phyloP scores from a whole-genome alignment of 805 yeast genomes.

The Nakazawaea ambrosiae region DNA sequence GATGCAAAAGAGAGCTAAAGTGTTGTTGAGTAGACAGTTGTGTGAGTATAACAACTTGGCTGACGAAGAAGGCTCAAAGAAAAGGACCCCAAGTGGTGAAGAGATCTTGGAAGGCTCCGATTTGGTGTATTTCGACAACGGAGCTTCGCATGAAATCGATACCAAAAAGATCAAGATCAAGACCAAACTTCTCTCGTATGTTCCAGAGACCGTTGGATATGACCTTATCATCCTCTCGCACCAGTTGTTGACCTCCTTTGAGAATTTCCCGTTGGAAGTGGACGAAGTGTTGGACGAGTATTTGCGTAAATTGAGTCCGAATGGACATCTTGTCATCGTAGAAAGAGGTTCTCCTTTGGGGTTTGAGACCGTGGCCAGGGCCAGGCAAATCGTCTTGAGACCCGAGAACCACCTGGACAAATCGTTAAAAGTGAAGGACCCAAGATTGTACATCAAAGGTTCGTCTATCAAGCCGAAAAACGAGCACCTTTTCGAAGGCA shows the following conservation, averaged over 20 bases:
- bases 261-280: slow-evolving; percentile 62
- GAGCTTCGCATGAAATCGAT: slow-evolving; percentile 31
- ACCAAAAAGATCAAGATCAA: slow-evolving; percentile 46
- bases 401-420: slow-evolving; percentile 61
- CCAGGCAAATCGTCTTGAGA: slow-evolving; percentile 83
- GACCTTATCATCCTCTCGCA: slow-evolving; percentile 83
- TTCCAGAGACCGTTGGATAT: slow-evolving; percentile 50
- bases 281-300: slow-evolving; percentile 59
- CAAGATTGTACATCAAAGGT: slow-evolving; percentile 60
- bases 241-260: slow-evolving; percentile 56
- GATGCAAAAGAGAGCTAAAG: slow-evolving; percentile 78
- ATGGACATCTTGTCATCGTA: slow-evolving; percentile 70
- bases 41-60: slow-evolving; percentile 33
- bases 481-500: slow-evolving; percentile 23
- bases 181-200: slow-evolving; percentile 46
- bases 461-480: slow-evolving; percentile 34
- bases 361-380: slow-evolving; percentile 81
- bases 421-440: slow-evolving; percentile 43
- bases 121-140: slow-evolving; percentile 6
- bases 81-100: slow-evolving; percentile 18
- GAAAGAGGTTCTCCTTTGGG: slow-evolving; percentile 92
- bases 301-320: slow-evolving; percentile 59
- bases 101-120: slow-evolving; percentile 14
- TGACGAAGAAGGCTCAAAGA: slow-evolving; percentile 13
- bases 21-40: slow-evolving; percentile 63